phyloP scores from a whole-genome alignment of 148 eudicot species.

The Silene conica region DNA sequence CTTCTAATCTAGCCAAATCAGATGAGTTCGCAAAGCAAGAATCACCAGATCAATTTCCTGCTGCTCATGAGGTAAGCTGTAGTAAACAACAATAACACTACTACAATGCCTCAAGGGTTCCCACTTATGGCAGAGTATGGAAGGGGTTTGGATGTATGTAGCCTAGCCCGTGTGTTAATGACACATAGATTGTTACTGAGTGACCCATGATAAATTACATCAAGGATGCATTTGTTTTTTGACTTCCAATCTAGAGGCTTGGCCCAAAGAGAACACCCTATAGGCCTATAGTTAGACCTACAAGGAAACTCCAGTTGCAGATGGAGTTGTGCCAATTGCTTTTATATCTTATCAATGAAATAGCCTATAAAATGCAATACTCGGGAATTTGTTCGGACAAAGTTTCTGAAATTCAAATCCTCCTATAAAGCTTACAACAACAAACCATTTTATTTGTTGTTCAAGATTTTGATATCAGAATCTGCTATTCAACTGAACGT shows the following conservation, averaged over 20 bases:
- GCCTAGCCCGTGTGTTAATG: too few species aligned
- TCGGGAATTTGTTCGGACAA: background rate
- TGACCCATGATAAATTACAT: too few species aligned
- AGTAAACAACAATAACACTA: background rate
- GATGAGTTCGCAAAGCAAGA: slow-evolving; percentile 41
- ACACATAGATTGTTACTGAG: too few species aligned
- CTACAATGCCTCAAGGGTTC: too few species aligned
- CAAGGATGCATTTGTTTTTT: background rate
- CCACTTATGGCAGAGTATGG: too few species aligned
- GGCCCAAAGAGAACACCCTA: background rate
- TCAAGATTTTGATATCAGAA: background rate
- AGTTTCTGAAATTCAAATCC: background rate
- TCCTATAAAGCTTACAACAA: background rate
- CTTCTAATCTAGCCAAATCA: slow-evolving; percentile 29
- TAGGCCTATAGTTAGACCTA: background rate
- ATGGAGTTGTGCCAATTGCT: background rate
- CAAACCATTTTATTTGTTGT: background rate
- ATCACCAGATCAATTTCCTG: slow-evolving; percentile 31
- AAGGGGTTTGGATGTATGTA: too few species aligned
- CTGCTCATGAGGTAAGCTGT: slow-evolving; percentile 57
- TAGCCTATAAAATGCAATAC: background rate
- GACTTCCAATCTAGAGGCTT: background rate
- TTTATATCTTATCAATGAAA: background rate
- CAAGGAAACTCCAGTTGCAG: background rate
- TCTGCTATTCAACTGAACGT: background rate